A percentile compares a stretch with the other conserved stretches of the same genome.
Evolutionary conservation across 768 basidiomycete genomes (phyloP).

Genomic region (Suillus fuscotomentosus): DNA sequence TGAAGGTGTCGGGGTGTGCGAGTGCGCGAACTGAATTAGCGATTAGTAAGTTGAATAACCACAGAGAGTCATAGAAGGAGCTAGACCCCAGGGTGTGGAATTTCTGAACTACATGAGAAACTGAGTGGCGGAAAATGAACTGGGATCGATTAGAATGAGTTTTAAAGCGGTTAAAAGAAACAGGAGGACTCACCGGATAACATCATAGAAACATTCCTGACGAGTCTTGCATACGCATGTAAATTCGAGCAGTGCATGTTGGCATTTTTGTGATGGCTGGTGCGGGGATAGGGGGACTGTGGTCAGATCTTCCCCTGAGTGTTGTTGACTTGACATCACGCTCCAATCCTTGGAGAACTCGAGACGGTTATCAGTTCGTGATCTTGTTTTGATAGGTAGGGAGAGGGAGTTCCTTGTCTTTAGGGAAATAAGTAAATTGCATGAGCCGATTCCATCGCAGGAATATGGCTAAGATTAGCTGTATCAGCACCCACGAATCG

Average conservation of each 20-base stretch:
- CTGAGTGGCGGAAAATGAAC: constrained; percentile 41
- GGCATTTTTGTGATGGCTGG: constrained; percentile 57
- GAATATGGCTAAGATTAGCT: background rate
- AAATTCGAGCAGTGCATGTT: constrained; percentile 75
- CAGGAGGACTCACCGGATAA: constrained; percentile 53
- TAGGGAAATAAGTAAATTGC: background rate
- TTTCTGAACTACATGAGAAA: constrained; percentile 21
- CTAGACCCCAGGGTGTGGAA: constrained; percentile 11
- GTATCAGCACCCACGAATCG: background rate
- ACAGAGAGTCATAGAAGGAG: constrained; percentile 29
- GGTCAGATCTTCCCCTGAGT: constrained; percentile 17
- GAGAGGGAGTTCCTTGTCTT: constrained; percentile 31
- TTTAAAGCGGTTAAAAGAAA: constrained; percentile 1
- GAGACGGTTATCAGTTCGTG: constrained; percentile 19
- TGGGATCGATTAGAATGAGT: constrained; percentile 19
- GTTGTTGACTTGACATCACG: constrained; percentile 18
- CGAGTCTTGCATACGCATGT: constrained; percentile 73
- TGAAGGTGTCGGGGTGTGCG: constrained; percentile 55
- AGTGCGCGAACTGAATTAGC: constrained; percentile 47
- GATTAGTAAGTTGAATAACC: constrained; percentile 32
- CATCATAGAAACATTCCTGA: constrained; percentile 76
- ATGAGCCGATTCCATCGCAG: background rate
- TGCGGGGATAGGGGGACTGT: constrained; percentile 28
- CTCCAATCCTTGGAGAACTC: constrained; percentile 12
- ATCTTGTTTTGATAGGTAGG: constrained; percentile 13